A percentile compares a stretch with the other conserved stretches of the same genome.
Conservation (phyloP, 441 rosid species). For the Corymbia citriodora region DNA sequence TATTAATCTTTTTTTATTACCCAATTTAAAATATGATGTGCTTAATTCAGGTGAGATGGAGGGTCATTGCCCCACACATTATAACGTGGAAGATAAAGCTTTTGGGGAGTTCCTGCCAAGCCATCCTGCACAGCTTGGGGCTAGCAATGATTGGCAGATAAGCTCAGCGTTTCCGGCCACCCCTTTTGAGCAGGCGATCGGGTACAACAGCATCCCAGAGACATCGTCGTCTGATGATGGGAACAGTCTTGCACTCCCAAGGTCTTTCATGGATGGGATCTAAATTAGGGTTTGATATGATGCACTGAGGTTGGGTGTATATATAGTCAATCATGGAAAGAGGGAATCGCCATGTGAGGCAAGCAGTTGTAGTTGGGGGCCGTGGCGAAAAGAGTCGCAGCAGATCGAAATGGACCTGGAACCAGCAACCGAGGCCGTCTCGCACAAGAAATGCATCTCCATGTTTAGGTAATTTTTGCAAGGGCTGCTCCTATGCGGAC, state of each 20-base stretch:
- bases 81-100: slow-evolving; percentile 6
- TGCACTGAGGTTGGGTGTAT: not conserved
- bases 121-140: not conserved
- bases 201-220: slow-evolving; percentile 21
- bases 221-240: slow-evolving; percentile 18
- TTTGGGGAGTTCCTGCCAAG: slow-evolving; percentile 6
- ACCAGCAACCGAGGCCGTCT: slow-evolving; percentile 25
- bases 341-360: not conserved
- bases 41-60: slow-evolving; percentile 24
- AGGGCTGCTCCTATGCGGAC: slow-evolving; percentile 40
- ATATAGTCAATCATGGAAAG: not conserved
- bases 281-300: not conserved
- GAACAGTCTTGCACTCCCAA: slow-evolving; percentile 1
- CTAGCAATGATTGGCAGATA: slow-evolving; percentile 2
- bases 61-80: slow-evolving; percentile 19
- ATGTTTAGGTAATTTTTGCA: slow-evolving; percentile 31
- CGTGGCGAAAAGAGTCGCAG: slow-evolving; percentile 57
- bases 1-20: not conserved
- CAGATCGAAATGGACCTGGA: slow-evolving; percentile 50
- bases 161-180: not conserved
- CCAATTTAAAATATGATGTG: not conserved
- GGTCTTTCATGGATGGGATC: not conserved
- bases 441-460: slow-evolving; percentile 28
- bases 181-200: slow-evolving; percentile 12
- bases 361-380: not conserved